Conservation (phyloP, 768 basidiomycete genomes). For the Gymnopilus junonius region DNA sequence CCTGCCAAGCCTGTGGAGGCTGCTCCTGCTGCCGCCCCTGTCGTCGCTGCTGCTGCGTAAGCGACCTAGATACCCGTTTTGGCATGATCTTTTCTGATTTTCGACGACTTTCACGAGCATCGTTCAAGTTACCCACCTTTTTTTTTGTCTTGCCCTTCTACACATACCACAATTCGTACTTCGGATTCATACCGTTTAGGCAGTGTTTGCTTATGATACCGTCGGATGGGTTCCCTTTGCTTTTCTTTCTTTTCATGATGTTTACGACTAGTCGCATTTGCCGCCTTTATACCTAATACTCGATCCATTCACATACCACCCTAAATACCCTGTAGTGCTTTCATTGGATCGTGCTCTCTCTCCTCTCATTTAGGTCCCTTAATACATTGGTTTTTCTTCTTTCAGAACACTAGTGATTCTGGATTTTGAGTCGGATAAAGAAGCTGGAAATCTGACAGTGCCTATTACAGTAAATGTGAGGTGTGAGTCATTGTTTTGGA, state of each 20-base stretch:
- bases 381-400: constrained; percentile 51
- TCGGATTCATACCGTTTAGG: constrained; percentile 36
- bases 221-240: constrained; percentile 63
- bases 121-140: constrained; percentile 33
- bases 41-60: constrained; percentile 85
- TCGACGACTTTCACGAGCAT: constrained; percentile 53
- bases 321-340: constrained; percentile 64
- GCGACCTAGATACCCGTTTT: constrained; percentile 28
- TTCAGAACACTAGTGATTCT: too few relatives aligned
- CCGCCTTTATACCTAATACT: constrained; percentile 67
- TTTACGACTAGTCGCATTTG: constrained; percentile 65
- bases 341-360: constrained; percentile 56
- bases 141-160: constrained; percentile 38
- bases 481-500: constrained; percentile 30
- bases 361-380: constrained; percentile 55
- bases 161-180: constrained; percentile 40
- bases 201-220: constrained; percentile 44
- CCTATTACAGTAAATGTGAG: constrained; percentile 18
- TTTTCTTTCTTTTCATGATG: constrained; percentile 59
- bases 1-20: constrained; percentile 47
- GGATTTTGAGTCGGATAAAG: constrained; percentile 7
- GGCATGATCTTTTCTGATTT: constrained; percentile 22
- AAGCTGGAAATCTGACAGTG: not conserved
- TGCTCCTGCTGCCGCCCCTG: constrained; percentile 60
- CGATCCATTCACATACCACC: constrained; percentile 58